phyloP scores from a whole-genome alignment of 2,329 filamentous ascomycete species.

The Talaromyces sp. region DNA sequence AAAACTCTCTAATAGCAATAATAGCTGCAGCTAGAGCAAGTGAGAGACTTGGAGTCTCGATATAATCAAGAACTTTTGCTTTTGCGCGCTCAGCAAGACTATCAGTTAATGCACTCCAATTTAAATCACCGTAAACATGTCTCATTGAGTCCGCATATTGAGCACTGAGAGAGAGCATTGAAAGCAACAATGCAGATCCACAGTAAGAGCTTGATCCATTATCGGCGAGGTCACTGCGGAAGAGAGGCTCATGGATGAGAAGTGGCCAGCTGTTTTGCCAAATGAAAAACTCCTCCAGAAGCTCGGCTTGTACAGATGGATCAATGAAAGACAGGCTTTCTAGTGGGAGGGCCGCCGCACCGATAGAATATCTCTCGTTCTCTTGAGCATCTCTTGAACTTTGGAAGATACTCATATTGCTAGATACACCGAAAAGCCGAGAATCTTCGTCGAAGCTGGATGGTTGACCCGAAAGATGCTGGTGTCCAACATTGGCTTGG shows the following conservation, averaged over 20 bases:
- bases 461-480: background rate
- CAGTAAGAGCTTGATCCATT: background rate
- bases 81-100: background rate
- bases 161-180: background rate
- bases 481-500: background rate
- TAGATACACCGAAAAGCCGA: background rate
- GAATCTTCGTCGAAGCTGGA: background rate
- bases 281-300: background rate
- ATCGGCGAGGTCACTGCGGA: background rate
- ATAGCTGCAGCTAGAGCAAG: background rate
- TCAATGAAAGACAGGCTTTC: background rate
- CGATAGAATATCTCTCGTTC: no score
- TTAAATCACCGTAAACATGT: background rate
- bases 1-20: background rate
- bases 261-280: background rate
- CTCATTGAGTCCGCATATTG: background rate
- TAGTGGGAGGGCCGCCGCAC: background rate
- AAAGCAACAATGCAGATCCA: background rate
- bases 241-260: background rate
- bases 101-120: background rate
- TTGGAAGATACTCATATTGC: background rate
- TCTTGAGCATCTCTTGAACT: background rate
- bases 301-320: background rate
- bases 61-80: background rate
- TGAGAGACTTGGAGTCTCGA: background rate